phyloP scores from a whole-genome alignment of 2,329 filamentous ascomycete genomes.

The Bertia moriformis region DNA sequence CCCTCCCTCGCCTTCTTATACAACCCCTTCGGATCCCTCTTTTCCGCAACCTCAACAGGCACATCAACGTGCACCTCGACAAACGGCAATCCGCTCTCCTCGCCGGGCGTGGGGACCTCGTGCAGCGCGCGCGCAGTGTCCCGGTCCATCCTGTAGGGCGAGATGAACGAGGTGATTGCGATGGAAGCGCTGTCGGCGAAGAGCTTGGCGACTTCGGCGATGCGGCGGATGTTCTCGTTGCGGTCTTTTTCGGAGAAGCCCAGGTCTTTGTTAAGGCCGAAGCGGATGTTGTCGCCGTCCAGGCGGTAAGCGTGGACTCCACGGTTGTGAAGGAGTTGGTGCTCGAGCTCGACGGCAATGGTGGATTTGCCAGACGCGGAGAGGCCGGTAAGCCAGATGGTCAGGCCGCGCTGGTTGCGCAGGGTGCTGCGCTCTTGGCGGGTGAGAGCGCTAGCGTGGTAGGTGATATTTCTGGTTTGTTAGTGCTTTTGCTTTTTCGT shows the following conservation, averaged over 20 bases:
- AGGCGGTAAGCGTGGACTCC: conserved; percentile 77
- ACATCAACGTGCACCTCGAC: conserved; percentile 91
- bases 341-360: conserved; percentile 88
- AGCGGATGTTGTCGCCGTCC: conserved; percentile 95
- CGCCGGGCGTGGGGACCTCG: conserved; percentile 34
- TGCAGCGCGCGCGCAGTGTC: conserved; percentile 71
- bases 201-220: conserved; percentile 87
- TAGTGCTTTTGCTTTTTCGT: not conserved
- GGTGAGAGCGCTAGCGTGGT: conserved; percentile 63
- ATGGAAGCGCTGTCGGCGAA: conserved; percentile 83
- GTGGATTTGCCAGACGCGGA: conserved; percentile 95
- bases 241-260: conserved; percentile 86
- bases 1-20: conserved; percentile 94
- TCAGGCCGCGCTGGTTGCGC: conserved; percentile 78
- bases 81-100: conserved; percentile 61
- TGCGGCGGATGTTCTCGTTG: conserved; percentile 94
- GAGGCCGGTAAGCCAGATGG: conserved; percentile 94
- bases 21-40: conserved; percentile 89
- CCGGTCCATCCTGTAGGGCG: conserved; percentile 78
- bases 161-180: conserved; percentile 92
- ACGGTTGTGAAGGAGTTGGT: conserved; percentile 72
- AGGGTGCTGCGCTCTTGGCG: conserved; percentile 60
- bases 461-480: conserved; percentile 60
- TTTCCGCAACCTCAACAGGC: conserved; percentile 78
- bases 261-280: conserved; percentile 94